Conservation (phyloP, 148 eudicot genomes). For the Persicaria maculosa region DNA sequence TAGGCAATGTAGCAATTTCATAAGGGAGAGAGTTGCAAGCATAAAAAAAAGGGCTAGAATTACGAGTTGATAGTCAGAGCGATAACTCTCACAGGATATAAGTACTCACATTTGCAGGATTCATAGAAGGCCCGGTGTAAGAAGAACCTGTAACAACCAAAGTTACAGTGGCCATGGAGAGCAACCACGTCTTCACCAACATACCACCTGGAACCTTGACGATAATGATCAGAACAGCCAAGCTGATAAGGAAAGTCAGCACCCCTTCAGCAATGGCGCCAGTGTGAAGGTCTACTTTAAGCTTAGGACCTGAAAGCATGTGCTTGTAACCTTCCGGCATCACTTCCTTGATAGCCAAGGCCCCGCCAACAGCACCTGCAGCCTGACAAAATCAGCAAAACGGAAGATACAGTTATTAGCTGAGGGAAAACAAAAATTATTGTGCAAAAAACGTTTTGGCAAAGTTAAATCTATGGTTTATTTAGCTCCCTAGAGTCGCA, state of each 20-base stretch:
- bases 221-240: constrained; percentile 53
- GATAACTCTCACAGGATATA: neutral
- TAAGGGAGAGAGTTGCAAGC: neutral
- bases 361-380: constrained; percentile 83
- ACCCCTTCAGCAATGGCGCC: constrained; percentile 91
- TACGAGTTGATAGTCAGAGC: neutral
- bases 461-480: neutral
- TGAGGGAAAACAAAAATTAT: neutral
- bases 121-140: constrained; percentile 93
- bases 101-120: constrained; percentile 82
- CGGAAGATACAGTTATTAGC: neutral
- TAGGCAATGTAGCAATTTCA: neutral
- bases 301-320: constrained; percentile 74
- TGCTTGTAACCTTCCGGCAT: constrained; percentile 75
- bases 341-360: constrained; percentile 59
- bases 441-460: neutral
- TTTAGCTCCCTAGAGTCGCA: too few relatives aligned
- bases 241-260: constrained; percentile 65
- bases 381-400: constrained; percentile 38
- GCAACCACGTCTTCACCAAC: constrained; percentile 65
- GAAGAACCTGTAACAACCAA: constrained; percentile 60
- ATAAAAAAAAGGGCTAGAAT: neutral
- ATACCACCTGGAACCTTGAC: constrained; percentile 55
- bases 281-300: constrained; percentile 80
- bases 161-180: constrained; percentile 62